Evolutionary conservation across 2,329 filamentous ascomycete species (phyloP), one percentile per base, ranked within the genome.

Genomic region (Cercospora sesami): DNA sequence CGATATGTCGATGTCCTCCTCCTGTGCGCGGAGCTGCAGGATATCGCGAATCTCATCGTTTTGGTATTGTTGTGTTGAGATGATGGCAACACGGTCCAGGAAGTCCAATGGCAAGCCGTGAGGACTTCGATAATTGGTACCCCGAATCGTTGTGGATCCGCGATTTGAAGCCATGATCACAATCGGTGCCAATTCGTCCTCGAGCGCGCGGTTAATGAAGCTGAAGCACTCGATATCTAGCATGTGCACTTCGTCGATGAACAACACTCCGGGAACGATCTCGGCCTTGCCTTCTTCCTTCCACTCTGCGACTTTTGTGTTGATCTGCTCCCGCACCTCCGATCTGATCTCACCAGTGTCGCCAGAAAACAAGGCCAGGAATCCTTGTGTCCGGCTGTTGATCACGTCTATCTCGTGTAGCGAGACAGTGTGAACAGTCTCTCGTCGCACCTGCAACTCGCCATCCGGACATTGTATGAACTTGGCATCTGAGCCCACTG

Each of bases 231-330:
- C 95, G 72, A 98, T 97, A 79, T 99, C 95, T 67, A 99, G 91
- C 94, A 99, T 98, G 85, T 99, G 95, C 5, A 99, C 94, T 83
- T 99, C 95, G 77, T 99, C 95, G 76, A 99, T 96, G 84, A 99
- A 99, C 7, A 99, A 84, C 7, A 99, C 95, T 57, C 95, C 95
- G 0, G 95, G 95, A 0, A 99, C 93, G 64, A 99, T 98, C 82
- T 96, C 94, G 3, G 95, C 95, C 81, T 99, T 99, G 82, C 95
- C 95, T 82, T 99, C 95, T 81, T 99, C 95, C 81, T 96, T 97
- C 95, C 95, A 99, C 81, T 99, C 95, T 59, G 90, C 94, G 2
- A 99, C 94, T 82, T 99, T 99, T 74, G 92, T 97, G 83, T 99
- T 96, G 85, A 99, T 99, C 84, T 99, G 95, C 79, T 98, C 94